phyloP scores from a whole-genome alignment of 75 land plant genomes.

The Selaginella tamariscina region DNA sequence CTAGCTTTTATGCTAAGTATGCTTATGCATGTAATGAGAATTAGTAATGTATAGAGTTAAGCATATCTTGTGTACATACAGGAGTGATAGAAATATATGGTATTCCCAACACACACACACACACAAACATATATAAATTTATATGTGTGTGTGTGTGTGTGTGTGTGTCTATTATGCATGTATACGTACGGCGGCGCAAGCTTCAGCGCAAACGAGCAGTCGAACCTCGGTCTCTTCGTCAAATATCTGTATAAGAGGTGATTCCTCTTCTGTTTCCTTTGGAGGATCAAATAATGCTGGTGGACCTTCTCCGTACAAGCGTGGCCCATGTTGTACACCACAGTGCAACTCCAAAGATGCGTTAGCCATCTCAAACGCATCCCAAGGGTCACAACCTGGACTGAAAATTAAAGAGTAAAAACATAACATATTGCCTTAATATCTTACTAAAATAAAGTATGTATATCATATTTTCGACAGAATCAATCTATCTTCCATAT shows the following conservation, averaged over 20 bases:
- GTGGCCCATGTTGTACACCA: constrained; percentile 35
- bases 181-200: constrained; percentile 47
- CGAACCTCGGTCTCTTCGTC: constrained; percentile 54
- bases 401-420: constrained; percentile 23
- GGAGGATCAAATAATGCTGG: constrained; percentile 29
- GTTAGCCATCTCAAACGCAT: constrained; percentile 75
- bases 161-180: too few relatives aligned
- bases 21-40: too few relatives aligned
- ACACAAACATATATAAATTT: too few relatives aligned
- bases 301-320: constrained; percentile 42
- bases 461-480: neutral
- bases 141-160: too few relatives aligned
- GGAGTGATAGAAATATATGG: neutral
- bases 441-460: neutral
- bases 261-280: constrained; percentile 28
- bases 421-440: neutral
- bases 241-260: constrained; percentile 48
- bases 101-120: neutral
- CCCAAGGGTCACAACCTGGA: constrained; percentile 57
- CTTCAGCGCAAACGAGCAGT: constrained; percentile 62
- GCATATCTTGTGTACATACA: neutral
- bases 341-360: constrained; percentile 64
- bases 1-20: too few relatives aligned
- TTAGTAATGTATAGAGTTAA: neutral
- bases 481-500: neutral